Evolutionary conservation across 257 asterid genomes (phyloP), one percentile per base, ranked within the genome.

Genomic region (Solanum neorickii): DNA sequence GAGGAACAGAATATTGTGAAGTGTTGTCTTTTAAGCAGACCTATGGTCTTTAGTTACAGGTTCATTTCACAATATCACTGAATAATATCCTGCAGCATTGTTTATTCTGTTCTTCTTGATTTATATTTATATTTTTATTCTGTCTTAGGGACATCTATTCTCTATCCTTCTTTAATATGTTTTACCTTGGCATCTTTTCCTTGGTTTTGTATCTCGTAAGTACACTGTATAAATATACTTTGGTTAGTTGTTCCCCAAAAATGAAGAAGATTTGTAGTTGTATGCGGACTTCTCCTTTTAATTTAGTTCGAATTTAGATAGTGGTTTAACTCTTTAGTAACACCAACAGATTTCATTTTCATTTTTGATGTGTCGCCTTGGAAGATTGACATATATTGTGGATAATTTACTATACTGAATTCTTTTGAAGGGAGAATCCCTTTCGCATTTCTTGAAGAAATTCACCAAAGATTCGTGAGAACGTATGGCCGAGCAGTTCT

Each of bases 401-500:
- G 69, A 80, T 80, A 76, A n/a, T 29, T 85, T 44, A 46, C 42
- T 85, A 41, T 2, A 18, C 20, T 59, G 21, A 47, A 86, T 27
- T 49, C 18, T 59, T 0, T 0, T 87, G 27, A 90, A 97, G 99
- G 99, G 87, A 95, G 99, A 92, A 95, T 97, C 88, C 99, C 99
- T 73, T 97, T 97, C 76, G 97, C 98, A 23, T 97, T 97, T 89
- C 99, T 97, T 52, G 99, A 97, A 92, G 99, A 97, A 66, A 94
- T 97, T 89, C 99, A 97, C 90, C 98, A 95, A 88, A 93, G 94
- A 91, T 97, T 97, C 90, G 99, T 97, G 72, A 93, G 98, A 91
- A 97, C 98, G 31, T 97, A 95, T 91, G 98, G 98, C 52, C 94
- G 99, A 89, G 97, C 99, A 85, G 99, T 96, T 59, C 90, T 97